These are phyloP conservation scores for Colletotrichum cordylinicola DNA, from an alignment of 2,329 filamentous ascomycete genomes.

Conservation along the genomic window DNA sequence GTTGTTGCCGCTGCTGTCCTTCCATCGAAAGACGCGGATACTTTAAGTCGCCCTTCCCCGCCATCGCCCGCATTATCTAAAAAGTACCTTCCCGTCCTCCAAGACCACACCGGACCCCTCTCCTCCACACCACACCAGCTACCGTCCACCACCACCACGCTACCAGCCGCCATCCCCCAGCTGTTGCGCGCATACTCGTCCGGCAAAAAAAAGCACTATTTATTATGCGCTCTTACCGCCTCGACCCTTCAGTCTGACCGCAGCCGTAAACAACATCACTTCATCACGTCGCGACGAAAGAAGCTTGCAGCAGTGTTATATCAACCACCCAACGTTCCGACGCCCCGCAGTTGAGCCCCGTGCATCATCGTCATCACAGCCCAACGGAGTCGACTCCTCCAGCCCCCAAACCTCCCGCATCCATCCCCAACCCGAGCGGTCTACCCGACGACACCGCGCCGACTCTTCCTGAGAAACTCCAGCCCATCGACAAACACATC, in stretches of 20 bases:
- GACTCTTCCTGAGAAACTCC: neutral
- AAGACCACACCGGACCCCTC: conserved; percentile 8
- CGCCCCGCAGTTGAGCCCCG: neutral
- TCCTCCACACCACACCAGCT: conserved; percentile 4
- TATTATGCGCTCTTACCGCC: conserved; percentile 18
- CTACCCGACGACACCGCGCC: neutral
- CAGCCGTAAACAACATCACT: neutral
- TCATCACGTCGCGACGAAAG: neutral
- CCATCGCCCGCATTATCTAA: neutral
- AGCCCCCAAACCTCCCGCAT: neutral
- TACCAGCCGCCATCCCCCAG: neutral
- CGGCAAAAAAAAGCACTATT: conserved; percentile 2
- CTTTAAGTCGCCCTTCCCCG: neutral
- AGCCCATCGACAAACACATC: neutral
- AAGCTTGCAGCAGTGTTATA: neutral
- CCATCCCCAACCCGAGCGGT: neutral
- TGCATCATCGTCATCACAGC: neutral
- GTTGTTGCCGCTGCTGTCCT: neutral
- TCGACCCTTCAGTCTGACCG: neutral
- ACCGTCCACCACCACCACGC: neutral
- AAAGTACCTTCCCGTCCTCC: neutral
- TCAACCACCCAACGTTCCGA: neutral
- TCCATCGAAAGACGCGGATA: neutral
- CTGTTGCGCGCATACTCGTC: neutral
- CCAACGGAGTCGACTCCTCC: neutral